These are phyloP conservation scores for Garcia nutans DNA, from an alignment of 345 rosid genomes.

Conservation along the genomic window DNA sequence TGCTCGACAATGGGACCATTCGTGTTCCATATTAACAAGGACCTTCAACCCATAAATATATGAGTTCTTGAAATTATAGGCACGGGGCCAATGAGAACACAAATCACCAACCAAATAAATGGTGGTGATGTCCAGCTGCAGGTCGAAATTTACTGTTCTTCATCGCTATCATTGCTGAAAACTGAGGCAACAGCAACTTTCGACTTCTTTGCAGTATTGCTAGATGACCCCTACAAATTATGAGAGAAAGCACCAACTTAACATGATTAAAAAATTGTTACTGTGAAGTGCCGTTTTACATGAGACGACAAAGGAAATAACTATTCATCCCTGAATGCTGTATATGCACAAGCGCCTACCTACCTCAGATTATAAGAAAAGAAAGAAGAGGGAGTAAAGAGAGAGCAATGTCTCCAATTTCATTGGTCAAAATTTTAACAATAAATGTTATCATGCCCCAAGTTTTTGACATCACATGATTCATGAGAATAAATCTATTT, in stretches of 20 bases:
- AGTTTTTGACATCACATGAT: no score
- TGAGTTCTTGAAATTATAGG: neutral
- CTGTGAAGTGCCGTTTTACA: no score
- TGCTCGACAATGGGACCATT: neutral
- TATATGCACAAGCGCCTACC: no score
- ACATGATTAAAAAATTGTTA: neutral
- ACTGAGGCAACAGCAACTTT: constrained; percentile 65
- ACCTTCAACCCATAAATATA: neutral
- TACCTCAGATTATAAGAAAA: no score
- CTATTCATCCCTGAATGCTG: no score
- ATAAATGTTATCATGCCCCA: no score
- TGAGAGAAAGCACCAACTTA: neutral
- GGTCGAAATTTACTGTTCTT: constrained; percentile 40
- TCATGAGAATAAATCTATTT: no score
- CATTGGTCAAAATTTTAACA: no score
- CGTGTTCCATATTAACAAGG: neutral
- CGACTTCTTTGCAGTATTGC: constrained; percentile 58
- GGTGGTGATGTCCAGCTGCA: neutral
- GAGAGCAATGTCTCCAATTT: no score
- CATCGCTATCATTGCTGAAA: constrained; percentile 77
- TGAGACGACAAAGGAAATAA: no score
- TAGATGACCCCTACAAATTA: constrained; percentile 45
- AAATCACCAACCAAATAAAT: constrained; percentile 12
- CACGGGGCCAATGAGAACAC: neutral
- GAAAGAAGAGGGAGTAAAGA: no score